A percentile compares a stretch with the other conserved stretches of the same genome.
Conservation (phyloP, 208 protist species). For the Acanthamoeba divionensis region DNA sequence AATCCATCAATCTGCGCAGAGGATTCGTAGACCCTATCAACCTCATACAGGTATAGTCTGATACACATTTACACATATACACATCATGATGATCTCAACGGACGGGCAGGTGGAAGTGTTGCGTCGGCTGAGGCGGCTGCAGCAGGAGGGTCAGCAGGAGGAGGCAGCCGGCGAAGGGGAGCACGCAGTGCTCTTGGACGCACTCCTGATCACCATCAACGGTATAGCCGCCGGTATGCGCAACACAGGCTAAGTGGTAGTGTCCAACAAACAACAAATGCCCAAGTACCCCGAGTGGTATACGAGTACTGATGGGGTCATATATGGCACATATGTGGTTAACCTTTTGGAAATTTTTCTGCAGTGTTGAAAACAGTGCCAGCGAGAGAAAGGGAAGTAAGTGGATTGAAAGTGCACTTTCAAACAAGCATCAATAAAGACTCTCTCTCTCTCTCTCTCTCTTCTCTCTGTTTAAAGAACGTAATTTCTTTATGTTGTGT, state of each 20-base stretch:
- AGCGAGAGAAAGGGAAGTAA: no score
- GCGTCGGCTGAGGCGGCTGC: not conserved
- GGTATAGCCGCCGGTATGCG: slow-evolving; percentile 70
- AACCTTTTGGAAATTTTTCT: no score
- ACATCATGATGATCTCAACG: slow-evolving; percentile 6
- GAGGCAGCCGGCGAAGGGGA: not conserved
- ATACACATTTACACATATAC: not conserved
- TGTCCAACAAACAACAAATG: not conserved
- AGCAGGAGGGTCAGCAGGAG: no score
- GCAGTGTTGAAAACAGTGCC: no score
- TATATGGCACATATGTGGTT: no score
- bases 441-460: no score
- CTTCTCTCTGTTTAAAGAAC: no score
- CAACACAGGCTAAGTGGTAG: slow-evolving; percentile 66
- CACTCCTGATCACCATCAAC: slow-evolving; percentile 68
- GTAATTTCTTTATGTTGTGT: no score
- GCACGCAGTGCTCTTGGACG: slow-evolving; percentile 44
- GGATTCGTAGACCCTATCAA: slow-evolving; percentile 73
- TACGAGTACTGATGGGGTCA: no score
- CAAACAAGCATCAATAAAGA: no score
- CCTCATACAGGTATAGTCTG: slow-evolving; percentile 65
- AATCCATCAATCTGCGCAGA: slow-evolving; percentile 59
- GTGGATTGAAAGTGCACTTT: no score
- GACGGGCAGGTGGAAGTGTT: not conserved
- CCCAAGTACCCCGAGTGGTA: no score